Evolutionary conservation across 176 grass and related monocot genomes (phyloP), one percentile per base, ranked within the genome.

Genomic region (Oryza brachyantha): DNA sequence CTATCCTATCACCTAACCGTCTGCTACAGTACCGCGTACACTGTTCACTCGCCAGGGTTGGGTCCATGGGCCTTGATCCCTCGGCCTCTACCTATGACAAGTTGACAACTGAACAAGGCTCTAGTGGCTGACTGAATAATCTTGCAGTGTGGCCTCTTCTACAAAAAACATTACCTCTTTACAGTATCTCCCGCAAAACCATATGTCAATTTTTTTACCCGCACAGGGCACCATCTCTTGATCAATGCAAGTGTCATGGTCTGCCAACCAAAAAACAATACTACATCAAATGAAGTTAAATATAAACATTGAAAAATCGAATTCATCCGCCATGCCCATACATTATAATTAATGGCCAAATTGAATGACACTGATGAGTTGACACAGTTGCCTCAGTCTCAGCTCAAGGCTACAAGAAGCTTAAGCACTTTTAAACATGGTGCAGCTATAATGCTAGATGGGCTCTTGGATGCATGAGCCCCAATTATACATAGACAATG

Each of bases 141-240:
- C 13, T 63, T 52, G 13, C 25, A 75, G 27, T 29, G 11, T 10
- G 69, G 28, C 32, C 8, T 80, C 40, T 42, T 54, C 1, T 61
- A 69, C 40, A 82, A 63, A 27, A 84, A 68, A 46, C 7, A 60
- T 77, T 88, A 92, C 90, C 90, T 92, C 83, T 79, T 85, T 82
- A 77, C 90, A 92, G 8, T 83, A 58, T 72, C 76, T 77, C 64
- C 88, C 88, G 10, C 92, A 94, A 84, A 94, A 91, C 88, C 92
- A 94, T 86, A 76, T 22, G 36, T 77, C 62, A 19, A 66, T 84
- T 74, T 41, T 79, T 64, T 84, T 19, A 81, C 75, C 76, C 42
- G 61, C 80, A 78, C 50, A 41, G 64, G 66, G 68, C n/a, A 79
- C 34, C 61, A 81, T 84, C 26, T 52, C 34, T 7, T 78, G 66